Conservation (phyloP, 1,284 basidiomycete genomes). For the Pyrrhoderma lamaoense region DNA sequence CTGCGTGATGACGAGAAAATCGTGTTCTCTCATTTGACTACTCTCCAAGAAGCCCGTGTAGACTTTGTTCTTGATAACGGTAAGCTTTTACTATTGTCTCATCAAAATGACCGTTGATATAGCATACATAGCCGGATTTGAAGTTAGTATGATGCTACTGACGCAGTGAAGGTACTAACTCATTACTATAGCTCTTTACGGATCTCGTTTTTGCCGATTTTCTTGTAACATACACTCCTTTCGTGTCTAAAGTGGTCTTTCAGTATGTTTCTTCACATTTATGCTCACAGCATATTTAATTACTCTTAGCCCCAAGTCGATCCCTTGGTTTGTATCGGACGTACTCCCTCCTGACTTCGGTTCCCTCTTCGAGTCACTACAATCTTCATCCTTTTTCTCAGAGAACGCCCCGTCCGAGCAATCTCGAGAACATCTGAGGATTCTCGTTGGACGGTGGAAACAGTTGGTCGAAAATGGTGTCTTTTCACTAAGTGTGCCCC, state of each 20-base stretch:
- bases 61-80: constrained; percentile 94
- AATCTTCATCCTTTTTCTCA: constrained; percentile 55
- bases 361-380: constrained; percentile 42
- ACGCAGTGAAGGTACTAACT: background rate
- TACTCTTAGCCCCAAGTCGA: constrained; percentile 65
- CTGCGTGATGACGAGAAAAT: constrained; percentile 76
- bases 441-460: constrained; percentile 71
- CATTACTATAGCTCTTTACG: constrained; percentile 65
- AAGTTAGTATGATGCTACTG: constrained; percentile 38
- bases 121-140: constrained; percentile 68
- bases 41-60: constrained; percentile 50
- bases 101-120: background rate
- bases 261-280: constrained; percentile 51
- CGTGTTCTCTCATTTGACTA: constrained; percentile 71
- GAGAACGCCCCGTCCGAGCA: constrained; percentile 24
- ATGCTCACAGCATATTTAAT: constrained; percentile 5
- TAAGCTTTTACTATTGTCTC: constrained; percentile 27
- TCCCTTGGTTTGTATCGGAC: constrained; percentile 93
- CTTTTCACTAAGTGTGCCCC: constrained; percentile 70
- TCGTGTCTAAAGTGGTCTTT: constrained; percentile 76
- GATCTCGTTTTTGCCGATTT: constrained; percentile 96
- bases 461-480: constrained; percentile 59
- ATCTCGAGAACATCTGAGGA: constrained; percentile 38
- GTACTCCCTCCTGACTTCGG: constrained; percentile 77
- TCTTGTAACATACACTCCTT: constrained; percentile 80